Percentiles rank a stretch among this genome's conserved stretches.
phyloP scores from a whole-genome alignment of 345 rosid species.

The Eucalyptus melliodora region DNA sequence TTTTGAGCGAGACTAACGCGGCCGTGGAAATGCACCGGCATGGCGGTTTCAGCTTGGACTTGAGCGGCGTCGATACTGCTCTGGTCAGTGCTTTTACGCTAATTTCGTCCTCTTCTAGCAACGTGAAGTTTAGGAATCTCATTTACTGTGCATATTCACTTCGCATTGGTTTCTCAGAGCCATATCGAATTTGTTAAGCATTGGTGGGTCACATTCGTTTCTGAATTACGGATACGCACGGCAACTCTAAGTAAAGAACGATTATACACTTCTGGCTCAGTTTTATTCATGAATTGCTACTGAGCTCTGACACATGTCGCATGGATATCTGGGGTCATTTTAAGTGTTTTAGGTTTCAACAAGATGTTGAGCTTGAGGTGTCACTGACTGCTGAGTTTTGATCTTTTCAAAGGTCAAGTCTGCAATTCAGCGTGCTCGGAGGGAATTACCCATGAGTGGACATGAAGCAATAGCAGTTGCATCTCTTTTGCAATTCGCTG shows the following conservation, averaged over 20 bases:
- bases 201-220: background rate
- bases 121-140: background rate
- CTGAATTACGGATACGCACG: background rate
- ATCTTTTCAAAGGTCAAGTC: constrained; percentile 37
- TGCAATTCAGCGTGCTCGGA: constrained; percentile 28
- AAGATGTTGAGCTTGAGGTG: background rate
- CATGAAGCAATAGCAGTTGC: constrained; percentile 59
- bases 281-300: background rate
- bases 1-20: constrained; percentile 72
- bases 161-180: background rate
- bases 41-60: constrained; percentile 55
- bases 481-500: constrained; percentile 41
- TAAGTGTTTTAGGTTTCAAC: background rate
- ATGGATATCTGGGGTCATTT: background rate
- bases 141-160: background rate
- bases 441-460: constrained; percentile 31
- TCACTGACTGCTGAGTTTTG: background rate
- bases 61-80: constrained; percentile 33
- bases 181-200: background rate
- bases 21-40: constrained; percentile 66
- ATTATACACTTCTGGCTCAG: background rate
- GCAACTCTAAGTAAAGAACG: background rate
- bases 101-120: background rate
- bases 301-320: background rate
- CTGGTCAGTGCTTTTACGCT: constrained; percentile 13